Evolutionary conservation across 257 asterid species (phyloP).

Genomic region (Solanum rostratum): DNA sequence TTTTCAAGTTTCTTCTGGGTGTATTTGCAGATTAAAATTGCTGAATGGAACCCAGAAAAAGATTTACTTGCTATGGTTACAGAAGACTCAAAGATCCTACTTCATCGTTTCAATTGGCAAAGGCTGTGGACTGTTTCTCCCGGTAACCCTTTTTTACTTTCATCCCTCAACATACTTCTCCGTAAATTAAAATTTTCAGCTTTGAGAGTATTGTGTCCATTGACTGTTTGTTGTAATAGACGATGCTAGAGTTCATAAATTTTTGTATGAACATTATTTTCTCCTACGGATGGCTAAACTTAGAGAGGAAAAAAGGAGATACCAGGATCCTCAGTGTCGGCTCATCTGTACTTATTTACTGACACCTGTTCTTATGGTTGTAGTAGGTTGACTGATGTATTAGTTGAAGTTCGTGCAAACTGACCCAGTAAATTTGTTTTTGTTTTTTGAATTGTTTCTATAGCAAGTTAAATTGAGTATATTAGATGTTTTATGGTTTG

Average conservation of each 20-base stretch:
- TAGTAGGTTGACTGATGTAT: not conserved
- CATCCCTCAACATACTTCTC: not conserved
- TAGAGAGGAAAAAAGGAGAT: not conserved
- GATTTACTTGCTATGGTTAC: slow-evolving; percentile 93
- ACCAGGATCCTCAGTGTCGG: no score
- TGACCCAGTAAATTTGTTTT: not conserved
- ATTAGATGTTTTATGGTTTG: not conserved
- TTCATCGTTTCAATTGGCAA: slow-evolving; percentile 99
- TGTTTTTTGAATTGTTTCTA: not conserved
- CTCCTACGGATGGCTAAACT: not conserved
- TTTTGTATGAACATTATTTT: not conserved
- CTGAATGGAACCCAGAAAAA: slow-evolving; percentile 99
- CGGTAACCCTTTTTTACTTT: slow-evolving; percentile 24
- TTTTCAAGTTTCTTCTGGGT: slow-evolving; percentile 1
- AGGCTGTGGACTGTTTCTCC: slow-evolving; percentile 84
- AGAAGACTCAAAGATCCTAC: slow-evolving; percentile 77
- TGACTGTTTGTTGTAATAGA: not conserved
- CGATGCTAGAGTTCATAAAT: not conserved
- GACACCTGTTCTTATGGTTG: not conserved
- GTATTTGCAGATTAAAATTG: slow-evolving; percentile 54
- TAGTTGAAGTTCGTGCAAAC: not conserved
- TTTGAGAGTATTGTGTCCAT: not conserved
- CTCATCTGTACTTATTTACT: not conserved
- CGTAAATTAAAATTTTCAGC: no score
- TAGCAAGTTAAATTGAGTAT: not conserved